Conservation (phyloP, 2,329 filamentous ascomycete genomes). For the Colletotrichum lupini region DNA sequence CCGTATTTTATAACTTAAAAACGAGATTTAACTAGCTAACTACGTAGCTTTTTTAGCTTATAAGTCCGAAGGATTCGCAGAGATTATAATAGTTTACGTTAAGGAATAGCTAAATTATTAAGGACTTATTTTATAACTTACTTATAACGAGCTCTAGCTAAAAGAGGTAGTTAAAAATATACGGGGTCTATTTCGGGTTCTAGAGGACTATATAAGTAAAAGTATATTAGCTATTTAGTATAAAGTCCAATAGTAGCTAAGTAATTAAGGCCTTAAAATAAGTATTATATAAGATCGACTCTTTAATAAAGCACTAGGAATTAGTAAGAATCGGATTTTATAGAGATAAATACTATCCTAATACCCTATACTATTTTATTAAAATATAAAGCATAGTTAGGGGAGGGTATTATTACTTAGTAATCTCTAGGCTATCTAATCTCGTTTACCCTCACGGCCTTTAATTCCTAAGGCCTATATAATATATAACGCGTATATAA, state of each 20-base stretch:
- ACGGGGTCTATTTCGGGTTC: background rate
- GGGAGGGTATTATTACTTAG: background rate
- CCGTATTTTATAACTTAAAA: too few species aligned
- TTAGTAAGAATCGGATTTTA: background rate
- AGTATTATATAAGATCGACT: background rate
- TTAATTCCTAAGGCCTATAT: too few species aligned
- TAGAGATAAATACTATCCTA: background rate
- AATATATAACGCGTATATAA: too few species aligned
- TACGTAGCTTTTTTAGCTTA: background rate
- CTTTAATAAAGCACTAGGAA: background rate
- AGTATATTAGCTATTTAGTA: background rate
- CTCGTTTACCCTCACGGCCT: too few species aligned
- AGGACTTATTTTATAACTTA: background rate
- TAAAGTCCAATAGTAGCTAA: background rate
- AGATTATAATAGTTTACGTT: background rate
- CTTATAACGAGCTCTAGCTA: background rate
- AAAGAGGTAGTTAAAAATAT: background rate
- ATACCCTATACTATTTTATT: background rate
- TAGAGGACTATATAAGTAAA: background rate
- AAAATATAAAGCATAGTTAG: background rate
- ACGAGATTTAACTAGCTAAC: too few species aligned
- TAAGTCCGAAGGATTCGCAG: too few species aligned
- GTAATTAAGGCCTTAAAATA: background rate
- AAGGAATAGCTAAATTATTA: background rate
- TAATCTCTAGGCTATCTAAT: too few species aligned